Evolutionary conservation across 345 rosid species (phyloP).

Genomic region (Geranium rotundifolium): DNA sequence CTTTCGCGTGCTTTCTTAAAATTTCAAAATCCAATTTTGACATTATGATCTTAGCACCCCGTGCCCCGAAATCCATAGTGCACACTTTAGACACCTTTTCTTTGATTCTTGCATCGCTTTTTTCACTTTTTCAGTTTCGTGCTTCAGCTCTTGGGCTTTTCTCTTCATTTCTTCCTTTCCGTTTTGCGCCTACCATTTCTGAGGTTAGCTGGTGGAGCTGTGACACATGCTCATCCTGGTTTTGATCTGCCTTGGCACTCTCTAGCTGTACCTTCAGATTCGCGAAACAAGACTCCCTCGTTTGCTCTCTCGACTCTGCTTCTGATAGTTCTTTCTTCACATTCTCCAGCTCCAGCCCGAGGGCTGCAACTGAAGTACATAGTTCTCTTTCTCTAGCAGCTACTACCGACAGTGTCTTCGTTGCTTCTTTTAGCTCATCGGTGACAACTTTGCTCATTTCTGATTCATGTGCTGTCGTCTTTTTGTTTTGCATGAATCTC

Average conservation of each 20-base stretch:
- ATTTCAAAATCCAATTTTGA: slow-evolving; percentile 42
- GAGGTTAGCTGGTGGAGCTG: not conserved
- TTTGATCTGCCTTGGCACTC: not conserved
- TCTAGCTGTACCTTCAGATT: slow-evolving; percentile 6
- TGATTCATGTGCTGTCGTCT: slow-evolving; percentile 47
- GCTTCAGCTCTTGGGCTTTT: not conserved
- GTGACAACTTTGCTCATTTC: slow-evolving; percentile 52
- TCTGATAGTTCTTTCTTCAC: slow-evolving; percentile 30
- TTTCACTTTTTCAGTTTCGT: too few species aligned
- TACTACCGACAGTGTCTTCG: slow-evolving; percentile 42
- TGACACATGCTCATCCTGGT: not conserved
- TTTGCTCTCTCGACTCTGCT: slow-evolving; percentile 22
- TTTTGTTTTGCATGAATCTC: slow-evolving; percentile 69
- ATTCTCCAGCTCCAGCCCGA: slow-evolving; percentile 46
- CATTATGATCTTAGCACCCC: slow-evolving; percentile 10
- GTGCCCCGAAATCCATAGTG: not conserved
- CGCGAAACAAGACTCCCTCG: slow-evolving; percentile 8
- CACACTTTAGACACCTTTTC: not conserved
- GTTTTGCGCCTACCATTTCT: not conserved
- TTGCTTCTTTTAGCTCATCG: slow-evolving; percentile 60
- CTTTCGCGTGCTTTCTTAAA: slow-evolving; percentile 44
- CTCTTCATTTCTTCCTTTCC: not conserved
- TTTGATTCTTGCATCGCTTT: not conserved
- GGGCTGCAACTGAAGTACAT: slow-evolving; percentile 28
- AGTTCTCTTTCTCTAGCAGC: slow-evolving; percentile 57